A percentile compares a stretch with the other conserved stretches of the same genome.
These are phyloP conservation scores for Hypoxylon lenormandii DNA, from an alignment of 495 filamentous ascomycete genomes.

Conservation along the genomic window DNA sequence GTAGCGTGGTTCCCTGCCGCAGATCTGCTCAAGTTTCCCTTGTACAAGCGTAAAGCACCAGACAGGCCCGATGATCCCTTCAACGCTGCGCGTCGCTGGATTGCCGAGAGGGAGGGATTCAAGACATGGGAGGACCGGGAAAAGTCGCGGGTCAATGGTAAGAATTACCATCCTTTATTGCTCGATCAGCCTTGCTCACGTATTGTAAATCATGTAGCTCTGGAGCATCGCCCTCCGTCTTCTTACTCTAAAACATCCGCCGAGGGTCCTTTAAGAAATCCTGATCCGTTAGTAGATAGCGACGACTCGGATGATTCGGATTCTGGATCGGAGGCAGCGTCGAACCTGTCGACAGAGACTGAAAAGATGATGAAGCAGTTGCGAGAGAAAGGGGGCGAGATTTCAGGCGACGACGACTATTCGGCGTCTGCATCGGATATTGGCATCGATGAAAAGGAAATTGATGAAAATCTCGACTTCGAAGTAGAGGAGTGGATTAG, in stretches of 20 bases:
- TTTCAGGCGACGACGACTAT: slow-evolving; percentile 46
- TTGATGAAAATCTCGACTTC: slow-evolving; percentile 22
- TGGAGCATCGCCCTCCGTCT: background rate
- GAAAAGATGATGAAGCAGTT: slow-evolving; percentile 33
- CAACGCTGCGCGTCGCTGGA: slow-evolving; percentile 46
- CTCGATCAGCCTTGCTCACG: background rate
- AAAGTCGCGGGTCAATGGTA: slow-evolving; percentile 18
- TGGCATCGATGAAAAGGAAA: background rate
- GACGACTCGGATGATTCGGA: slow-evolving; percentile 7
- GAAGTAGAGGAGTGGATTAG: slow-evolving; percentile 32
- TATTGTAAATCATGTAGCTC: background rate
- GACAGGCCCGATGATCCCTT: slow-evolving; percentile 30
- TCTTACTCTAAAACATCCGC: slow-evolving; percentile 6
- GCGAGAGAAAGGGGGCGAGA: slow-evolving; percentile 40
- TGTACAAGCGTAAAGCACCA: slow-evolving; percentile 26
- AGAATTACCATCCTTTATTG: background rate
- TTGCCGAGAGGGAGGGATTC: slow-evolving; percentile 47
- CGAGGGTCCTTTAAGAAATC: background rate
- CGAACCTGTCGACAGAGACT: slow-evolving; percentile 6
- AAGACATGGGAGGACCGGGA: slow-evolving; percentile 43
- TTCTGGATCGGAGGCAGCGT: slow-evolving; percentile 11
- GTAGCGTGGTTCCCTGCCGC: slow-evolving; percentile 44
- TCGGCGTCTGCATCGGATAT: slow-evolving; percentile 26
- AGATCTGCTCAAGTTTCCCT: slow-evolving; percentile 38
- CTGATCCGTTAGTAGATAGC: background rate